Conservation (phyloP, 2,329 filamentous ascomycete species). For the Nemania sp. region DNA sequence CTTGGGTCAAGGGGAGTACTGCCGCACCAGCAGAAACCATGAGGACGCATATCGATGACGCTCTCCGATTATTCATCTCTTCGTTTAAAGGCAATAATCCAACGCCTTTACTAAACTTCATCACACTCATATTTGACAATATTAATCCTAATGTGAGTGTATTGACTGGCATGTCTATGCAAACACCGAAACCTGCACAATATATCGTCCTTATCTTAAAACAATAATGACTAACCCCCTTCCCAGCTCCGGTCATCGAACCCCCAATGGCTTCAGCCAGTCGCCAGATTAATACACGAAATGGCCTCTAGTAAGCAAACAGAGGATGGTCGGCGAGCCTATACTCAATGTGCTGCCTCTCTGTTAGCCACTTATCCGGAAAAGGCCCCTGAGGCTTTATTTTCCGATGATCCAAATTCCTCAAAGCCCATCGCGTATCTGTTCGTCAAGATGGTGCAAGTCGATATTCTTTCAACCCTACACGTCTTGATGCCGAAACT, state of each 20-base stretch:
- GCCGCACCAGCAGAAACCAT: slow-evolving; percentile 47
- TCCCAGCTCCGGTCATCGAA: slow-evolving; percentile 60
- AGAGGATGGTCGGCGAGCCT: slow-evolving; percentile 66
- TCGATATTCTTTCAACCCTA: slow-evolving; percentile 73
- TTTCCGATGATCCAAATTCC: slow-evolving; percentile 58
- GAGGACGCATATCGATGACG: slow-evolving; percentile 58
- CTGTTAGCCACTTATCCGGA: slow-evolving; percentile 68
- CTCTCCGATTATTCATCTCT: slow-evolving; percentile 58
- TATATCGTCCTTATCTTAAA: background rate
- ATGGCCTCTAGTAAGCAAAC: slow-evolving; percentile 68
- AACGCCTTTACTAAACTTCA: slow-evolving; percentile 68
- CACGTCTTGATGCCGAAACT: slow-evolving; percentile 70
- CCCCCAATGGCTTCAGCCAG: slow-evolving; percentile 65
- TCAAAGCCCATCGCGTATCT: slow-evolving; percentile 71
- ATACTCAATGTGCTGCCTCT: slow-evolving; percentile 68
- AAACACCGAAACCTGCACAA: background rate
- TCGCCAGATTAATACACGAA: slow-evolving; percentile 63
- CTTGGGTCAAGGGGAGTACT: slow-evolving; percentile 65
- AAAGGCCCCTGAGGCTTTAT: slow-evolving; percentile 62
- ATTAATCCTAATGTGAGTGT: slow-evolving; percentile 61
- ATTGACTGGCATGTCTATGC: background rate
- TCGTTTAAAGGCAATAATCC: slow-evolving; percentile 65
- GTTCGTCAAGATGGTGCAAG: slow-evolving; percentile 72
- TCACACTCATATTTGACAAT: slow-evolving; percentile 65
- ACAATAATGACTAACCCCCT: slow-evolving; percentile 32